phyloP scores from a whole-genome alignment of 2,329 filamentous ascomycete genomes.

The Colletotrichum lini region DNA sequence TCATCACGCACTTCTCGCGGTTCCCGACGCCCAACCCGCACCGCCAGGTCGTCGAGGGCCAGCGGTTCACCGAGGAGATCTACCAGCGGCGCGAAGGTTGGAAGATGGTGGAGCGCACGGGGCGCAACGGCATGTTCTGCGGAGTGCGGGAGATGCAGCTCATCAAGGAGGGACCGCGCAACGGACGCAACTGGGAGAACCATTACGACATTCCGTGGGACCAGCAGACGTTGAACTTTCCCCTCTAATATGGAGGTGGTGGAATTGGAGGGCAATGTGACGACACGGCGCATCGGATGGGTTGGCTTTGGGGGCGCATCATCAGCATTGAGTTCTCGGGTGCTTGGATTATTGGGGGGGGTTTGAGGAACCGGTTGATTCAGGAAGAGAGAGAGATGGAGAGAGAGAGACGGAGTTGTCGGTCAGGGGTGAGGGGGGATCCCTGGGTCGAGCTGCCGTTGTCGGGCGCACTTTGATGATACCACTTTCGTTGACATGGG shows the following conservation, averaged over 20 bases:
- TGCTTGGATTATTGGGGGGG: background rate
- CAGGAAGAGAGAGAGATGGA: no score
- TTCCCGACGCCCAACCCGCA: conserved; percentile 74
- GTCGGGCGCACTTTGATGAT: no score
- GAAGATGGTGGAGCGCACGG: conserved; percentile 59
- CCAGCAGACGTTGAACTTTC: conserved; percentile 34
- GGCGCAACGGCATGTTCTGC: conserved; percentile 69
- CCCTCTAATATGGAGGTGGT: conserved; percentile 14
- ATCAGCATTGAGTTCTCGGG: conserved; percentile 1
- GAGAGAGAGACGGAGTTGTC: background rate
- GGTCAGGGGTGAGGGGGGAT: no score
- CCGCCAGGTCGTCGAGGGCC: conserved; percentile 70
- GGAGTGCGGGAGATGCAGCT: conserved; percentile 65
- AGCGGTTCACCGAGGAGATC: conserved; percentile 65
- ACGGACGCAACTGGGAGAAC: conserved; percentile 41
- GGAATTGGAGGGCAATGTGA: background rate
- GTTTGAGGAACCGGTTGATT: background rate
- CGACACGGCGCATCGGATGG: conserved; percentile 10
- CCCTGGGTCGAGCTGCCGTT: no score
- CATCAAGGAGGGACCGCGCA: conserved; percentile 44
- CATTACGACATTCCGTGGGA: conserved; percentile 32
- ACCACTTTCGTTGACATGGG: no score
- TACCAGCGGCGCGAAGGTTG: conserved; percentile 60
- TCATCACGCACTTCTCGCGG: conserved; percentile 69
- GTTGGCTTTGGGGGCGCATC: conserved; percentile 10